Base-by-base conservation (phyloP, 129 eudicot species). In the Flaveria trinervia region DNA sequence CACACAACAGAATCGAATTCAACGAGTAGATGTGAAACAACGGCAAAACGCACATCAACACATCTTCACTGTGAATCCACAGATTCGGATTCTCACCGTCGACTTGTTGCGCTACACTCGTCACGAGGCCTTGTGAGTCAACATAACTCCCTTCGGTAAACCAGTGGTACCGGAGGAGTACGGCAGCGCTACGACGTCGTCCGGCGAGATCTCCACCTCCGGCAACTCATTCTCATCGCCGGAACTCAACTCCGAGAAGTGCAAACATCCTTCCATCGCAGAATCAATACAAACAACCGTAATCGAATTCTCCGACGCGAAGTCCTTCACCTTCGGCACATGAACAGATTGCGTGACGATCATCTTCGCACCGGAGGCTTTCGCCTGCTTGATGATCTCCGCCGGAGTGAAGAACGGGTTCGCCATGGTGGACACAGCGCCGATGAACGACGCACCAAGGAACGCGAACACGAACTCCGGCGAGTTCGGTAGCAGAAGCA, bases 61-160 rank as follows among this genome's bases (percentile, higher is more conserved):
- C 97, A 52, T 93, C 97, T n/a, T 90, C 96, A 5, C 84, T 79
- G 36, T 90, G 91, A 17, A 93, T 77, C 78, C 89, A 86, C 22
- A 93, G 28, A 44, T 93, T 93, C n/a, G 98, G 97, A 61, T 93
- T 93, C 12, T 91, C 97, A n/a, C 98, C 98, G 25, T 93, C 98
- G 1, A 93, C 98, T 62, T 93, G 98, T 50, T 93, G 98, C 0
- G 96, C 98, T 25, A 90, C 96, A 16, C 98, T 93, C 16, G 98
- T 91, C 1, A 93, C 96, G 1, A 89, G 86, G 6, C 97, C 92
- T 82, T 87, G 76, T 93, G 98, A 20, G 98, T 93, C 17, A 93
- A 78, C 98, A 93, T 93, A 39, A 93, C 98, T 14, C 98, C 98
- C 76, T 93, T 93, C 0, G 98, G 98, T 14, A 90, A 68, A 39